These are phyloP conservation scores for Purshia tridentata DNA, from an alignment of 306 rosid genomes.

Conservation along the genomic window DNA sequence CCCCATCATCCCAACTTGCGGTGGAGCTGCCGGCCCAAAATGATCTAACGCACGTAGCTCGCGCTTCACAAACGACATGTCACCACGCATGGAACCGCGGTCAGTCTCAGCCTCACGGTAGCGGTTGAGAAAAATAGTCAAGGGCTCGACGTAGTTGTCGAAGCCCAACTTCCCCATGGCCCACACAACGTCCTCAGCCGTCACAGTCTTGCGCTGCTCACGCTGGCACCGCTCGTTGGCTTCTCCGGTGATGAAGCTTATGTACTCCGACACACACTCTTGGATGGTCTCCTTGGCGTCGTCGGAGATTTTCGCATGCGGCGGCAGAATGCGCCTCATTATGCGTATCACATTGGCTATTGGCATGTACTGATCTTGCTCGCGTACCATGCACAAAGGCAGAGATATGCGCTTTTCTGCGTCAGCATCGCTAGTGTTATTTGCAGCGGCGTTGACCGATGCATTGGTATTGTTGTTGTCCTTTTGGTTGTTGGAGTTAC, in stretches of 20 bases:
- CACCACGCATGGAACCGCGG: conserved; percentile 2
- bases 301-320: conserved; percentile 71
- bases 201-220: conserved; percentile 49
- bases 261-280: conserved; percentile 72
- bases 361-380: conserved; percentile 79
- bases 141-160: conserved; percentile 46
- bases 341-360: conserved; percentile 71
- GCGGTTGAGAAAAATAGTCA: conserved; percentile 45
- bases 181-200: conserved; percentile 49
- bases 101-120: conserved; percentile 50
- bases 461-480: no score
- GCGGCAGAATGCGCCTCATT: conserved; percentile 64
- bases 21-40: background rate
- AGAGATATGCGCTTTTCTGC: no score
- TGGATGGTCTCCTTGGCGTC: conserved; percentile 74
- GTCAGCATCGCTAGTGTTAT: no score
- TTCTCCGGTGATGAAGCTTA: conserved; percentile 69
- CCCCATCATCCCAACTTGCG: background rate
- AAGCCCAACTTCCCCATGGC: conserved; percentile 55
- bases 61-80: conserved; percentile 20
- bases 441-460: no score
- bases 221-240: conserved; percentile 69
- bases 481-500: no score
- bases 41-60: background rate
- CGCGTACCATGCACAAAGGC: conserved; percentile 24